Conservation (phyloP, 345 rosid species). For the Corchorus olitorius region DNA sequence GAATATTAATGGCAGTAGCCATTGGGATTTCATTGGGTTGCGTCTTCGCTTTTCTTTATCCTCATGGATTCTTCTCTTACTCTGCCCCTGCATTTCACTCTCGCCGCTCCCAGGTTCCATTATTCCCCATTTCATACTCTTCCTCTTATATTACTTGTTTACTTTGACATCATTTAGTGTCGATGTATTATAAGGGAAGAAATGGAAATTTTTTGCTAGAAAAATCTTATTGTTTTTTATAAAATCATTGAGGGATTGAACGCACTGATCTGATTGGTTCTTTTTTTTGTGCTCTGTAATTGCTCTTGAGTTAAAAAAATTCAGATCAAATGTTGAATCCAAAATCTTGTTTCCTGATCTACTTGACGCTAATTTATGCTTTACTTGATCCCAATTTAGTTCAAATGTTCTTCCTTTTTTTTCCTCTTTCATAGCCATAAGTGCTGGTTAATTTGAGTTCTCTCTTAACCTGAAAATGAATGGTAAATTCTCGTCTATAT, state of each 20-base stretch:
- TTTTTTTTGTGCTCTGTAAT: background rate
- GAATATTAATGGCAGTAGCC: conserved; percentile 33
- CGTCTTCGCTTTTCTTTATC: conserved; percentile 43
- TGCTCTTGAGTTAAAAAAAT: background rate
- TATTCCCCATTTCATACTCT: conserved; percentile 11
- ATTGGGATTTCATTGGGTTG: conserved; percentile 46
- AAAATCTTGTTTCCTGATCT: background rate
- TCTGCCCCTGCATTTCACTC: conserved; percentile 16
- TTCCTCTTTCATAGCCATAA: background rate
- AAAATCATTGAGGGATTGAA: background rate
- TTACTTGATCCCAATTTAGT: background rate
- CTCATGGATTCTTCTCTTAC: conserved; percentile 41
- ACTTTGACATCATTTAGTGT: background rate
- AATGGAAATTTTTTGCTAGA: too few relatives aligned
- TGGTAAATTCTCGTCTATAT: background rate
- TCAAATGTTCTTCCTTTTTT: background rate
- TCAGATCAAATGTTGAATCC: background rate
- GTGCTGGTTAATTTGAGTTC: background rate
- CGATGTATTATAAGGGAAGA: background rate
- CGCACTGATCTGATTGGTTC: background rate
- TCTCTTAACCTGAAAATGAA: background rate
- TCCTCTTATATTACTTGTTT: background rate
- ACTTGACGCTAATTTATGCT: background rate
- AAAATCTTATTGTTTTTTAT: background rate
- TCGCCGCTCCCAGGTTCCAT: conserved; percentile 28